Base-by-base conservation (phyloP, 2,329 filamentous ascomycete species). In the Cordyceps fumosorosea region DNA sequence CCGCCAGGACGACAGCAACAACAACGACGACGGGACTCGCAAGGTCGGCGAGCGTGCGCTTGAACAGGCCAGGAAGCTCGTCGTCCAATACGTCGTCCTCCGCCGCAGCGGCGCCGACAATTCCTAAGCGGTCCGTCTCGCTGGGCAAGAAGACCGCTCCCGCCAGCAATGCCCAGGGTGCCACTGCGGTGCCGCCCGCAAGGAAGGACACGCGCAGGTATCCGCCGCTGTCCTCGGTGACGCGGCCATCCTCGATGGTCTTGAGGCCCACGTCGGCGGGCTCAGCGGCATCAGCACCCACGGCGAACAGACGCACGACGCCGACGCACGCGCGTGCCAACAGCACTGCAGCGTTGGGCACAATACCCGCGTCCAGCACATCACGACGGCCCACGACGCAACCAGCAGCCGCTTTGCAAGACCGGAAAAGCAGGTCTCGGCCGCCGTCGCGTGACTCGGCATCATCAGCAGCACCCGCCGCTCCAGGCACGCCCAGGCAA, bases 271-370 rank as follows among this genome's bases (percentile, higher is more conserved):
- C 66, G 40, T 64, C 67, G n/a, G 52, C 62, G 6, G 61, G 54
- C 37, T 65, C 63, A 20, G 34, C 60, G 34, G 37, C 53, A 8
- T 62, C 70, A 24, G 64, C 68, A 26, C 62, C 70, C 16, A 64
- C 68, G 34, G 61, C 66, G 45, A 66, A 64, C 47, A 66, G 68
- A 54, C 69, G 72, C n/a, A 70, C 73, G 44, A 71, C 68, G 10
- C 74, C 73, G 24, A 64, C 67, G 2, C 71, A 76, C 60, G 65
- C 66, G 18, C 70, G 73, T 63, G 67, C 75, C 20, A 74, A 68
- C 64, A 75, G 73, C 63, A 72, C 70, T 3, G 67, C 70, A 1
- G 45, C 52, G 2, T 22, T 47, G 12, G 37, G 37, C 29, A 52
- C 34, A 1, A 20, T n/a, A n/a, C n/a, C 55, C 37, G 16, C 34